Evolutionary conservation across 768 basidiomycete genomes (phyloP), one percentile per base, ranked within the genome.

Genomic region (Pleurotus tuoliensis): DNA sequence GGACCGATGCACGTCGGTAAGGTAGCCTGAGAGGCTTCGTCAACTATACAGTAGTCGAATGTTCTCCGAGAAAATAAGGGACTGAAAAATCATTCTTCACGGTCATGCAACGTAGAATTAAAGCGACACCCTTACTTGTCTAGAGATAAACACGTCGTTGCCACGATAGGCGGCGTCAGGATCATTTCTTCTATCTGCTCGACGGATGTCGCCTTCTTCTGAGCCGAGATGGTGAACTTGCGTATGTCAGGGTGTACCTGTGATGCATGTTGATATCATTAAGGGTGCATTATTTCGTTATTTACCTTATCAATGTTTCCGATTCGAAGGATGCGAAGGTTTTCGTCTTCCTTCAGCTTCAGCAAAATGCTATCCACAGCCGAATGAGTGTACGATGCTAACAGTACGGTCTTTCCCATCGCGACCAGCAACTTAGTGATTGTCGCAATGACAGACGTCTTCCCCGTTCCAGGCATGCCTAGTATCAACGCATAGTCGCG

Each of bases 381-480:
- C 12, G 95, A 97, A 74, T 99, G 97, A 2, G 97, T 99, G 68
- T 98, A 97, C 45, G 91, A 92, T 5, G 90, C 90, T 59, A 98
- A 71, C 22, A 99, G 72, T 4, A 98, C 91, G 0, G 82, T 90
- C 76, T 97, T 95, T 5, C 92, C 92, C 71, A 84, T 75, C 39
- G 71, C 79, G 1, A 94, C 92, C 12, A 98, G 72, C 47, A 80
- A 80, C 63, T 83, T 80, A 66, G 98, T 94, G 47, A 97, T 81
- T 30, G 92, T 87, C 1, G 91, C 92, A 59, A 97, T 90, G 3
- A 97, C 90, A 1, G 94, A 96, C 43, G 96, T 97, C 73, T 99
- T 99, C 6, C 97, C 96, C 3, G 96, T 98, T 0, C 97, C 97
- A 6, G 97, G 97, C 97, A 98, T 98, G 13, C 97, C 97, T 5